These are phyloP conservation scores for Acanthochlamys bracteata DNA, from an alignment of 106 monocot species.

Conservation along the genomic window DNA sequence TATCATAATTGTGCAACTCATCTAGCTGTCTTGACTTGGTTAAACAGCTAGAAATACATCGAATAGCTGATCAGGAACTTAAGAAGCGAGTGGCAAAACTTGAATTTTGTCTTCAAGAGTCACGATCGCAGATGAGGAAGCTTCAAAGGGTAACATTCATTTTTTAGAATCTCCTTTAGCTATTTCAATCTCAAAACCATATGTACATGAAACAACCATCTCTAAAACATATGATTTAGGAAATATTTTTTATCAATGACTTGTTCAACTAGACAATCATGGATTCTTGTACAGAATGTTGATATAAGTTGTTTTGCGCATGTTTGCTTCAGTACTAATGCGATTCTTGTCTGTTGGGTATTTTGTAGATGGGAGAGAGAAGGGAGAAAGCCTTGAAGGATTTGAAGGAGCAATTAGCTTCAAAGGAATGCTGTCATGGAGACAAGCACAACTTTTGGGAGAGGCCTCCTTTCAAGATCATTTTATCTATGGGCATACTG, in stretches of 20 bases:
- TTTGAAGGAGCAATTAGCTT: conserved; percentile 45
- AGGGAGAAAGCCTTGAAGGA: conserved; percentile 65
- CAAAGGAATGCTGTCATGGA: conserved; percentile 21
- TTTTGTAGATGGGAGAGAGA: conserved; percentile 64
- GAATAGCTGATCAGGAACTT: conserved; percentile 74
- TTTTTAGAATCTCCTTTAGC: background rate
- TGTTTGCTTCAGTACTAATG: too few species aligned
- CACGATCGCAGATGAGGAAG: conserved; percentile 62
- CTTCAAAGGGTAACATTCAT: conserved; percentile 65
- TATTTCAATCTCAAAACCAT: too few species aligned
- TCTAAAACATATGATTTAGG: too few species aligned
- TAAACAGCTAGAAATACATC: conserved; percentile 66
- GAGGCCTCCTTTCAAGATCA: conserved; percentile 64
- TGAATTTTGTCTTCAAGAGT: conserved; percentile 91
- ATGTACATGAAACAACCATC: too few species aligned
- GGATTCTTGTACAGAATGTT: too few species aligned
- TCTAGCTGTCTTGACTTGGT: background rate
- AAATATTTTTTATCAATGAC: too few species aligned
- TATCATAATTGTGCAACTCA: background rate
- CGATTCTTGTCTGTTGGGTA: background rate
- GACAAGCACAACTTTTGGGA: conserved; percentile 76
- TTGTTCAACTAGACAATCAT: too few species aligned
- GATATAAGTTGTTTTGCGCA: too few species aligned
- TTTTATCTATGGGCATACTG: conserved; percentile 72
- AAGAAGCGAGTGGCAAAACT: conserved; percentile 88